Evolutionary conservation across 73 alveolate genomes (phyloP).

Genomic region (Paramecium sonneborni): DNA sequence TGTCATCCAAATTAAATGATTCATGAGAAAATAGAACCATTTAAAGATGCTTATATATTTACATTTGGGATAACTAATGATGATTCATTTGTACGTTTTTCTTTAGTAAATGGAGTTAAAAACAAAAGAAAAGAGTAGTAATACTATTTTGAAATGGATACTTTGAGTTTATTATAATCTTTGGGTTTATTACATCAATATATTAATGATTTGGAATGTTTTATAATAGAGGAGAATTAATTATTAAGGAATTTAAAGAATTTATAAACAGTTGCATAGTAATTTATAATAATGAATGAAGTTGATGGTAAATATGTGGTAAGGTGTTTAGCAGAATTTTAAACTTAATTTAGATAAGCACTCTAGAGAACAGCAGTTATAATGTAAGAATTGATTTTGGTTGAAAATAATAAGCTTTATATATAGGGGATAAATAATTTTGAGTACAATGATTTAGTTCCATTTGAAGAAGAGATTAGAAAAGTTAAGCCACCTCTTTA

Average conservation of each 20-base stretch:
- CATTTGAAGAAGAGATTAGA: not conserved
- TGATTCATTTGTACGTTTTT: not conserved
- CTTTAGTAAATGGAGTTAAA: not conserved
- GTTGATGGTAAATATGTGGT: not conserved
- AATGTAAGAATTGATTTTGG: not conserved
- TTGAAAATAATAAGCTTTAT: not conserved
- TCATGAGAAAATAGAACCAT: not conserved
- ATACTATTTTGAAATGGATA: conserved; percentile 6
- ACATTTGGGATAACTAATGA: conserved; percentile 6
- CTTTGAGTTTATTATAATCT: not conserved
- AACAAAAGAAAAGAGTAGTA: not conserved
- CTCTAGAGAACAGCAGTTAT: not conserved
- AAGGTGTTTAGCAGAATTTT: not conserved
- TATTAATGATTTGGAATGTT: not conserved
- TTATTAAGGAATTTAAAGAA: not conserved
- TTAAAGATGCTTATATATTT: not conserved
- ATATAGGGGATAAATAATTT: conserved; percentile 12
- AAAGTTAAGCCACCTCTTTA: not conserved
- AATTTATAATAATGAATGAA: not conserved
- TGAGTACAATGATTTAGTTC: not conserved
- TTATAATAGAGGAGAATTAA: not conserved
- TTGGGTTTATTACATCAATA: conserved; percentile 16
- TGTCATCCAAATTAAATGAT: not conserved
- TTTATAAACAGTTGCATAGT: not conserved
- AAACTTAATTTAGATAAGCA: not conserved